Evolutionary conservation across 2,329 filamentous ascomycete genomes (phyloP).

Genomic region (Zymoseptoria passerinii): DNA sequence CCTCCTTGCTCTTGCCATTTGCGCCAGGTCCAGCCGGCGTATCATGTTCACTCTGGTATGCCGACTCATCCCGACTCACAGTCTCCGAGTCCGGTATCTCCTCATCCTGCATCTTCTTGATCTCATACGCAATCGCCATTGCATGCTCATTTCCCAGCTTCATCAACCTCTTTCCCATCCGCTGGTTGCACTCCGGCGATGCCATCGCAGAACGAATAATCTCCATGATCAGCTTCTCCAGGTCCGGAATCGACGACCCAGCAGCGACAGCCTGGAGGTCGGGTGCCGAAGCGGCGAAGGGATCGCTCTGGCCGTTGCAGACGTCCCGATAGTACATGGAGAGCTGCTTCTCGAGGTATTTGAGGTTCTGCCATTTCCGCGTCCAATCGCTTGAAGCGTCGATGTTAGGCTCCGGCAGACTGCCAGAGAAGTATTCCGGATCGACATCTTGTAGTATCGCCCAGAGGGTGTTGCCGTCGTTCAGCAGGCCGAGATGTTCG

Average conservation of each 20-base stretch:
- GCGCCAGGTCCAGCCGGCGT: slow-evolving; percentile 9
- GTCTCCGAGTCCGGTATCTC: slow-evolving; percentile 17
- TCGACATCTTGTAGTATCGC: slow-evolving; percentile 41
- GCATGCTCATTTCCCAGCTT: slow-evolving; percentile 26
- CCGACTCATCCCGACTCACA: slow-evolving; percentile 24
- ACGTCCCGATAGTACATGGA: slow-evolving; percentile 43
- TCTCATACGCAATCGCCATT: slow-evolving; percentile 28
- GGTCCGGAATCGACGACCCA: slow-evolving; percentile 33
- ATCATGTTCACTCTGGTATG: slow-evolving; percentile 26
- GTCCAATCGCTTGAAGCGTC: slow-evolving; percentile 42
- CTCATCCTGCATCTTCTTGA: slow-evolving; percentile 25
- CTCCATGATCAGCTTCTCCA: slow-evolving; percentile 39
- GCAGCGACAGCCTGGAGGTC: slow-evolving; percentile 46
- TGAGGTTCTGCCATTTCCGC: slow-evolving; percentile 46
- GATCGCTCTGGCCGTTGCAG: slow-evolving; percentile 31
- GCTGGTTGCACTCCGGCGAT: slow-evolving; percentile 40
- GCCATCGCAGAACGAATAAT: slow-evolving; percentile 42
- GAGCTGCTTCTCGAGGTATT: slow-evolving; percentile 42
- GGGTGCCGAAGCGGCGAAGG: slow-evolving; percentile 30
- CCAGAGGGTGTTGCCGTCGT: slow-evolving; percentile 42
- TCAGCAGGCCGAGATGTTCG: slow-evolving; percentile 36
- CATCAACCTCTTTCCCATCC: slow-evolving; percentile 34
- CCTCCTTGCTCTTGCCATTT: slow-evolving; percentile 14
- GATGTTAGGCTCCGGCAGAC: slow-evolving; percentile 39
- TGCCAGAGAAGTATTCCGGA: slow-evolving; percentile 40